Percentiles rank a stretch among this genome's conserved stretches.
These are phyloP conservation scores for Aegilops sharonensis DNA, from an alignment of 176 grass and related monocot genomes.

Conservation along the genomic window DNA sequence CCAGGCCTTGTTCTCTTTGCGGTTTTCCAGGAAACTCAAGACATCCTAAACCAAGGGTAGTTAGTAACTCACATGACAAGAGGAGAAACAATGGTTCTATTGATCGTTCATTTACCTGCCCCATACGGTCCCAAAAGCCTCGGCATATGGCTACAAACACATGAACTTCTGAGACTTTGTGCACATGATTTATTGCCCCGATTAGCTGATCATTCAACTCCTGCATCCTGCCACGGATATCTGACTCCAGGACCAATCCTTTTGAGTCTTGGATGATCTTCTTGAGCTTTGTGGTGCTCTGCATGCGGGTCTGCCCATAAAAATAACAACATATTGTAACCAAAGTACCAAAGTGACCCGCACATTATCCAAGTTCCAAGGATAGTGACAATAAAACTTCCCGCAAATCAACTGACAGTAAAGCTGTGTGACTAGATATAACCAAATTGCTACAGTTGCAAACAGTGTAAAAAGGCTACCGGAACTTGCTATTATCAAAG, in stretches of 20 bases:
- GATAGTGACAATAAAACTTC: not conserved
- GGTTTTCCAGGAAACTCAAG: slow-evolving; percentile 84
- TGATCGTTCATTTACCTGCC: slow-evolving; percentile 54
- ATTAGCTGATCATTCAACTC: slow-evolving; percentile 71
- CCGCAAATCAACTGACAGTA: no score
- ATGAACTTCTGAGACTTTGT: slow-evolving; percentile 82
- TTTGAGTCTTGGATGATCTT: slow-evolving; percentile 96
- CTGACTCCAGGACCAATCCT: slow-evolving; percentile 78
- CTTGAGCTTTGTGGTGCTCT: slow-evolving; percentile 89
- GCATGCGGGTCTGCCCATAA: slow-evolving; percentile 65
- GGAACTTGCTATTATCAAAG: slow-evolving; percentile 17
- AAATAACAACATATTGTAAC: slow-evolving; percentile 16
- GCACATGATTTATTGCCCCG: slow-evolving; percentile 74
- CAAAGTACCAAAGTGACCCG: not conserved
- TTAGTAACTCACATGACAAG: slow-evolving; percentile 14
- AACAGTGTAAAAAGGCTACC: not conserved
- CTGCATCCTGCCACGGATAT: slow-evolving; percentile 92
- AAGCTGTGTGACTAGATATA: not conserved
- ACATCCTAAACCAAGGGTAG: slow-evolving; percentile 66
- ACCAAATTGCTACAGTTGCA: not conserved
- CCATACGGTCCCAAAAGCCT: slow-evolving; percentile 94
- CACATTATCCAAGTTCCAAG: not conserved
- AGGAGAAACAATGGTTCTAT: not conserved
- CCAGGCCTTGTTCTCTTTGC: slow-evolving; percentile 92
- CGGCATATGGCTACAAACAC: slow-evolving; percentile 80